phyloP scores from a whole-genome alignment of 345 rosid species.

The Eutrema japonicum region DNA sequence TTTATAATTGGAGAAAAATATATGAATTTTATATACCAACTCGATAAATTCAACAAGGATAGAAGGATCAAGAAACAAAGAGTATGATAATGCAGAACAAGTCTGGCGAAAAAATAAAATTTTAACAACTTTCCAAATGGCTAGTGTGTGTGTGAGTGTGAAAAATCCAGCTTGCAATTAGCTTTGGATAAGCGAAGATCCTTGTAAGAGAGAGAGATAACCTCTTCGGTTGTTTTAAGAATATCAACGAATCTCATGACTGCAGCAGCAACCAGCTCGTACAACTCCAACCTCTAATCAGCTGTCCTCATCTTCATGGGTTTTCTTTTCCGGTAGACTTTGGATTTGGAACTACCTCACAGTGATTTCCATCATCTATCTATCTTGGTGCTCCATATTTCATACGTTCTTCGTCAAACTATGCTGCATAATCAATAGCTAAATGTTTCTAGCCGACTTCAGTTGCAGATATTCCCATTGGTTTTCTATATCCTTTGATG shows the following conservation, averaged over 20 bases:
- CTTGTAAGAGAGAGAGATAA: not conserved
- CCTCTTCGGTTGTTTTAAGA: conserved; percentile 1
- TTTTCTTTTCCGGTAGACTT: not conserved
- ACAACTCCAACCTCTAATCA: not conserved
- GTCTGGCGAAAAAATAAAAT: no score
- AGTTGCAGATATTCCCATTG: conserved; percentile 36
- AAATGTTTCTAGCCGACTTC: conserved; percentile 29
- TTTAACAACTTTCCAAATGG: not conserved
- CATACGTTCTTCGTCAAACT: conserved; percentile 15
- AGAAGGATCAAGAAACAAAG: no score
- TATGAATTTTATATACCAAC: no score
- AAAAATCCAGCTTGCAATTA: not conserved
- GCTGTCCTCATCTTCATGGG: not conserved
- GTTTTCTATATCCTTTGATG: conserved; percentile 37
- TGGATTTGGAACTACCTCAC: not conserved
- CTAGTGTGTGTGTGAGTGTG: no score
- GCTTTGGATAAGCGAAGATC: conserved; percentile 15
- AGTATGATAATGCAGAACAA: no score
- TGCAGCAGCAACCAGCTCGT: conserved; percentile 5
- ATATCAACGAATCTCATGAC: conserved; percentile 8
- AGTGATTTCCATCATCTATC: not conserved
- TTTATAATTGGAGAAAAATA: no score
- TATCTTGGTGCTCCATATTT: conserved; percentile 5
- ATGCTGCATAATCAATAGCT: conserved; percentile 27
- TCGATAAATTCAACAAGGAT: no score